Base-by-base conservation (phyloP, 805 yeast species). In the Kazachstania taianensis region DNA sequence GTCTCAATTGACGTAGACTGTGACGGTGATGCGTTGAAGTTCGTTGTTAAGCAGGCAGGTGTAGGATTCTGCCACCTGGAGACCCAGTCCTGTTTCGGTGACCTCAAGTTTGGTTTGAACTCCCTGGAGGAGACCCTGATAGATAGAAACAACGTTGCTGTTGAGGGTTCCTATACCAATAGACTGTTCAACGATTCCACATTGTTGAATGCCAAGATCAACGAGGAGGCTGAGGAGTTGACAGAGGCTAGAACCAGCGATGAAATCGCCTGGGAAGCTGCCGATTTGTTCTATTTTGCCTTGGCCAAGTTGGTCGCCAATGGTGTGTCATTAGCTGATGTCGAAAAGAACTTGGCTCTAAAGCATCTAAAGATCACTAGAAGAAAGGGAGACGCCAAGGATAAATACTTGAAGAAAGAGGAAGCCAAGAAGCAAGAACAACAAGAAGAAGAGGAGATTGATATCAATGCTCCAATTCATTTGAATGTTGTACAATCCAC, bases 201-300 rank as follows among this genome's bases (percentile, higher is more conserved):
- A 18, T 66, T 92, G 35, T 69, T 92, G 47, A 66, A 70, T 38
- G 96, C 97, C 18, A 84, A 92, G 67, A 79, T 92, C 62, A 75
- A 77, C 58, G 98, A 92, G 63, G 98, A 92, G 62, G 94, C 96
- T 30, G 96, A 89, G 52, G 98, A 92, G 61, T 72, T 92, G 43
- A 75, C 86, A 22, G 96, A 86, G 40, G 97, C 98, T 13, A 67
- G 67, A 25, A 51, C 66, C 5, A 69, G 69, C 49, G 72, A 70
- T 2, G 80, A 89, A 39, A 72, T 85, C 37, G 81, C 97, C 0
- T 92, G 96, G 96, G 98, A 92, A 63, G 89, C 94, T 36, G 98
- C 98, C 7, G 98, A 92, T 58, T 68, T 92, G 57, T 68, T 84
- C 43, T 75, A 79, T 54, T 83, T 83, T 50, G 80, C 89, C 10